A percentile compares a stretch with the other conserved stretches of the same genome.
phyloP scores from a whole-genome alignment of 1,284 basidiomycete genomes.

The Psilocybe mexicana region DNA sequence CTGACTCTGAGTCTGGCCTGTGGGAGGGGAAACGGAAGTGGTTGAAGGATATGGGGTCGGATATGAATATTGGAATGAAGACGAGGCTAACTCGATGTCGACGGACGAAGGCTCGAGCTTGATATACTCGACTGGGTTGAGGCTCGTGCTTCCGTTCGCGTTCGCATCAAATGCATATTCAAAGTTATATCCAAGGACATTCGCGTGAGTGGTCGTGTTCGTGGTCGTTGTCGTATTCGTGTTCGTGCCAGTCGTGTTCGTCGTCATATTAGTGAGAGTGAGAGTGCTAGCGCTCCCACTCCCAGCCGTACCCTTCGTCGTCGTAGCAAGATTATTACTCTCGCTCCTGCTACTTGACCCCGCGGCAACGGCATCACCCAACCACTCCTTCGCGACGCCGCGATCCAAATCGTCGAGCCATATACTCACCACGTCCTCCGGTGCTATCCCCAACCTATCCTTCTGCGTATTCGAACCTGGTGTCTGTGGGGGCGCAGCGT shows the following conservation, averaged over 20 bases:
- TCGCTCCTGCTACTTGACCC: too few species aligned
- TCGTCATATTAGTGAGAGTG: constrained; percentile 3
- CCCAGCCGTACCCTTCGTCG: background rate
- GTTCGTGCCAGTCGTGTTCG: background rate
- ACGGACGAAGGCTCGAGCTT: constrained; percentile 46
- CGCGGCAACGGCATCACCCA: background rate
- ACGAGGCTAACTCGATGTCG: constrained; percentile 5
- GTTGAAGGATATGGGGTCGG: background rate
- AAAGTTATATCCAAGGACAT: too few species aligned
- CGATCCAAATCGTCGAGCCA: constrained; percentile 58
- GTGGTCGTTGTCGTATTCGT: background rate
- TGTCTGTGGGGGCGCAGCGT: constrained; percentile 23
- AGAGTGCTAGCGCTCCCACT: background rate
- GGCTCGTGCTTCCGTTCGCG: background rate
- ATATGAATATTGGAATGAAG: constrained; percentile 6
- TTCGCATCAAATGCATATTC: too few species aligned
- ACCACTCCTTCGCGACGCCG: constrained; percentile 17
- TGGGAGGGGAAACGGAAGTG: background rate
- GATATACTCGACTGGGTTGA: constrained; percentile 28
- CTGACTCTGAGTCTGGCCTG: background rate
- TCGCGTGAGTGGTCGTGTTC: background rate
- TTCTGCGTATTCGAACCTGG: background rate
- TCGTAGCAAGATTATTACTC: too few species aligned
- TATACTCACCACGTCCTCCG: constrained; percentile 56
- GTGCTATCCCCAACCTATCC: constrained; percentile 21